Evolutionary conservation across 2,329 filamentous ascomycete genomes (phyloP), one percentile per base, ranked within the genome.

Genomic region (Coniochaeta pulveracea): DNA sequence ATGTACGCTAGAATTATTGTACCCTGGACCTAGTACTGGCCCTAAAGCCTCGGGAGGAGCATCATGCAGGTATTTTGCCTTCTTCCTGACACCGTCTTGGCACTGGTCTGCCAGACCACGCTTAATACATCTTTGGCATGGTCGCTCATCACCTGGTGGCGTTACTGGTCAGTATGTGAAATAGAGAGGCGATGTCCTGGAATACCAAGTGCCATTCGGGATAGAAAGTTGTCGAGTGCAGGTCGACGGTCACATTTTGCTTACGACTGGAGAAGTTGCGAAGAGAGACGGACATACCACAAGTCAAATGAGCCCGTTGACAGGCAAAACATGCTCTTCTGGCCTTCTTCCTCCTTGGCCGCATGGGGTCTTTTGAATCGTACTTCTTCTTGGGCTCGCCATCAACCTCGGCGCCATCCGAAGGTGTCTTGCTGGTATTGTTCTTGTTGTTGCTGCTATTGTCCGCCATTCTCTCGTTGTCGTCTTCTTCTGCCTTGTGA

Each of bases 31-130:
- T 30, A 91, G 69, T 26, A 91, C 85, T n/a, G 88, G 85, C 51
- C 89, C 73, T 40, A 95, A 66, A 28, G 86, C 86, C 54, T 93
- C 86, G 34, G 85, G 76, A 22, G 89, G 88, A 17, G 89, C 86
- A 67, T 96, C 91, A 51, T 96, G 88, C 36, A 98, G 81, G 56
- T 98, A 98, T 57, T 98, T 98, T 34, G 91, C 91, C 69, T 96
- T 98, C 60, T 98, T 98, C 42, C 91, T 81, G 33, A 96, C 86
- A 34, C 91, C 91, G 52, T 98, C 91, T 56, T 94, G 86, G 51
- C 91, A 98, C 40, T 76, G 76, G 54, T 94, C 86, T 48, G 86
- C 83, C 15, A 96, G 72, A 28, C 85, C 85, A 47, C 91, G 80
- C 58, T 95, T 95, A 47, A 96, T 85, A 56, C 91, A 98, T 49